A percentile compares a stretch with the other conserved stretches of the same genome.
These are phyloP conservation scores for Miscanthus sacchariflorus DNA, from an alignment of 202 grass and related monocot genomes.

Conservation along the genomic window DNA sequence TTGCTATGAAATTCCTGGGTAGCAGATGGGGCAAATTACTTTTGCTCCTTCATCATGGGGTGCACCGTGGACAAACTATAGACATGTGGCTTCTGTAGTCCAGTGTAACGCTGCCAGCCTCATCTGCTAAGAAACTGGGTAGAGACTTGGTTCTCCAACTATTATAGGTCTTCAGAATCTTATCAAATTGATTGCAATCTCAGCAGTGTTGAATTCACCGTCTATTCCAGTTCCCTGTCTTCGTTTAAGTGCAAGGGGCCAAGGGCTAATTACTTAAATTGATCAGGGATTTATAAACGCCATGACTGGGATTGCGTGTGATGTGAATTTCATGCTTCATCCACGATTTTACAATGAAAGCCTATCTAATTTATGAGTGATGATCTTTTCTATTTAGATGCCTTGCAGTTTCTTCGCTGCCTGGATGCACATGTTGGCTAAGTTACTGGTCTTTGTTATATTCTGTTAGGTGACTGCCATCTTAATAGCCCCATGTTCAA, in stretches of 20 bases:
- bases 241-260: slow-evolving; percentile 1
- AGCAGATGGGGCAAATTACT: background rate
- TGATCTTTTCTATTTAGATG: slow-evolving; percentile 22
- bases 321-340: background rate
- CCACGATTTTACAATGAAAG: slow-evolving; percentile 14
- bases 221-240: background rate
- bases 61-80: background rate
- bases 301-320: slow-evolving; percentile 5
- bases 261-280: background rate
- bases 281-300: background rate
- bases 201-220: background rate
- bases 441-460: background rate
- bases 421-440: slow-evolving; percentile 31
- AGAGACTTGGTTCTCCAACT: background rate
- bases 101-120: background rate
- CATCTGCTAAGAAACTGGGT: background rate
- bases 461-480: background rate
- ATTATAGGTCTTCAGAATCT: background rate
- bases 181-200: slow-evolving; percentile 12
- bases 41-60: background rate
- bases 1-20: background rate
- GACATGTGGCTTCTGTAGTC: background rate
- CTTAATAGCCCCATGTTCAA: slow-evolving; percentile 13
- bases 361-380: slow-evolving; percentile 11
- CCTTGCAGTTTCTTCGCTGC: slow-evolving; percentile 4